Base-by-base conservation (phyloP, 805 yeast species). In the Yamadazyma phyllophila region DNA sequence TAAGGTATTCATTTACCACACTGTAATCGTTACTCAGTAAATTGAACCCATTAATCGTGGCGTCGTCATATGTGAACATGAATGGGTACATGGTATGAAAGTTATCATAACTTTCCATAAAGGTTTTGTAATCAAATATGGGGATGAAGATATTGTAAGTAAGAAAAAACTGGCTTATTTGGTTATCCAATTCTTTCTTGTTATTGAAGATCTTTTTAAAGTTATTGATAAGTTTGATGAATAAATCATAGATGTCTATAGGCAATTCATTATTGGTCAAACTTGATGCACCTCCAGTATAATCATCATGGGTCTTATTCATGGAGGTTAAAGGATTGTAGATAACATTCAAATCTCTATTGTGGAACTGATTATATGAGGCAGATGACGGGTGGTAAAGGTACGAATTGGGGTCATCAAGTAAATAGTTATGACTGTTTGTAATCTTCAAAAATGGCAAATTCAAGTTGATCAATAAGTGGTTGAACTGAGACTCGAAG, bases 81-180 rank as follows among this genome's bases (percentile, higher is more conserved):
- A 71, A 71, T 7, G 77, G 77, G 44, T 71, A 71, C 76, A 71
- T 69, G 7, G 75, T 71, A 48, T 72, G 77, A 48, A 72, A 69
- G 7, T 69, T 73, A 37, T 71, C 74, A 39, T 79, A 79, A 41
- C 73, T 71, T 52, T 72, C 73, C 73, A 78, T 78, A 50, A 79
- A 78, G 31, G 68, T 61, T 39, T 73, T 76, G 51, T 75, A 78
- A 52, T 78, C 83, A 49, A 79, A 70, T 7, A 79, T 73, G 3
- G 83, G 83, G 20, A 79, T 69, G 47, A 79, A 69, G 16, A 74
- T 71, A 60, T 79, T 79, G 57, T 75, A 76, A 56, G 77, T 74
- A 48, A 77, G 63, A 54, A 79, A 79, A 56, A 67, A 79, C 34
- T 76, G 69, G 54, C 66, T 63, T 16, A 79, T 68, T 44, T 76